Conservation (phyloP, 140 eudicot species). For the Cichorium intybus region DNA sequence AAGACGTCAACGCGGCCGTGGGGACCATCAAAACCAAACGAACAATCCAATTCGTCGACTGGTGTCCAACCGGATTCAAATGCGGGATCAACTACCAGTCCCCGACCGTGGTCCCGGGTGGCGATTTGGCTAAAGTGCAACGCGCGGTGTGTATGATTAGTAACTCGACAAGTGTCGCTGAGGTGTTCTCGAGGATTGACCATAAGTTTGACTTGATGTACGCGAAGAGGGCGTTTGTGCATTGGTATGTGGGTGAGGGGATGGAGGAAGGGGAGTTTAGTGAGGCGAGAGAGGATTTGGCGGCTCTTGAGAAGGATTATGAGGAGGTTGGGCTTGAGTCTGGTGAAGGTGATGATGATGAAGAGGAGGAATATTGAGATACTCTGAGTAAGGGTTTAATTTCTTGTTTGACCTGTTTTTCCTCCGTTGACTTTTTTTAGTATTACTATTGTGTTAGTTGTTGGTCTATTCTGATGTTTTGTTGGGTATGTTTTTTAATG, state of each 20-base stretch:
- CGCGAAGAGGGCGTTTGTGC: conserved; percentile 46
- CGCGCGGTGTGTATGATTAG: conserved; percentile 46
- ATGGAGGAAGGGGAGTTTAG: conserved; percentile 48
- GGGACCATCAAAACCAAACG: conserved; percentile 49
- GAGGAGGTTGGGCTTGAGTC: conserved; percentile 46
- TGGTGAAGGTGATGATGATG: conserved; percentile 46
- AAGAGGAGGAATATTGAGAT: conserved; percentile 44
- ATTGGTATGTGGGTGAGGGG: conserved; percentile 50
- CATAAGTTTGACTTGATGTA: conserved; percentile 48
- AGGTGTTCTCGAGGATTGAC: conserved; percentile 45
- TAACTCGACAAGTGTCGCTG: conserved; percentile 41
- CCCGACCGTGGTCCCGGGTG: conserved; percentile 49
- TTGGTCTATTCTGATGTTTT: too few relatives aligned
- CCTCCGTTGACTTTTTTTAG: too few relatives aligned
- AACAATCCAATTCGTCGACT: conserved; percentile 45
- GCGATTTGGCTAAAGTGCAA: conserved; percentile 47
- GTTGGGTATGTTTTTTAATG: too few relatives aligned
- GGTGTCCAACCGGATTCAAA: conserved; percentile 49
- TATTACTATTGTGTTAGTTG: too few relatives aligned
- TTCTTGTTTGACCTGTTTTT: background rate
- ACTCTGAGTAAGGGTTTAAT: background rate
- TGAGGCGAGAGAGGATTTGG: conserved; percentile 52
- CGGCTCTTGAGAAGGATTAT: conserved; percentile 49
- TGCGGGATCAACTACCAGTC: conserved; percentile 49
- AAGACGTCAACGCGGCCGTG: conserved; percentile 45